A percentile compares a stretch with the other conserved stretches of the same genome.
These are phyloP conservation scores for Phytophthora idaei DNA, from an alignment of 352 stramenopile genomes.

Conservation along the genomic window DNA sequence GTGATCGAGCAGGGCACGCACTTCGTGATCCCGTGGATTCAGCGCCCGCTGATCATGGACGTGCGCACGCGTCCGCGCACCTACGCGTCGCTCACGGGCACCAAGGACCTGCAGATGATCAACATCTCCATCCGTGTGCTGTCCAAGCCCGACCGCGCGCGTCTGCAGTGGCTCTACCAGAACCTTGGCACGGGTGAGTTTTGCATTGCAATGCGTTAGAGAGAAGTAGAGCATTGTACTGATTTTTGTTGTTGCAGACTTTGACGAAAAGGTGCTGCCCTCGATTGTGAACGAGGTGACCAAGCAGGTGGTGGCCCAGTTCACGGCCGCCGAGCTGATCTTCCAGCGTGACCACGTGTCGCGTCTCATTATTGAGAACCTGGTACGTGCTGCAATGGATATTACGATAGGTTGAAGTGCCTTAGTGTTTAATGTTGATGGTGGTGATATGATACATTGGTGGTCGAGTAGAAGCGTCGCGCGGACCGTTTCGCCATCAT, in stretches of 20 bases:
- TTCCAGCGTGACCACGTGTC: conserved; percentile 99
- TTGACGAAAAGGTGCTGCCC: conserved; percentile 97
- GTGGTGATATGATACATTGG: conserved; percentile 2
- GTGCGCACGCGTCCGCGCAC: conserved; percentile 94
- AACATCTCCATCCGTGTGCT: conserved; percentile 99
- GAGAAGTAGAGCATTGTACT: neutral
- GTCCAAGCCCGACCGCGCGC: conserved; percentile 93
- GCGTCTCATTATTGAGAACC: conserved; percentile 93
- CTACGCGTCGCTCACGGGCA: conserved; percentile 91
- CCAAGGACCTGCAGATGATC: conserved; percentile 99
- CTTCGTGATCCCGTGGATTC: conserved; percentile 98
- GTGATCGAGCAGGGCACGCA: conserved; percentile 95
- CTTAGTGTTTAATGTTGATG: conserved; percentile 12
- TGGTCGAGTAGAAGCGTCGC: conserved; percentile 67
- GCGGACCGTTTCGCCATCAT: conserved; percentile 93
- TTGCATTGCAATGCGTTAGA: neutral
- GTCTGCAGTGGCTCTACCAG: conserved; percentile 97
- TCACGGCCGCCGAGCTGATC: conserved; percentile 98
- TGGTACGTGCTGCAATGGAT: conserved; percentile 67
- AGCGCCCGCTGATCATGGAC: conserved; percentile 96
- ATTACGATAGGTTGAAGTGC: neutral
- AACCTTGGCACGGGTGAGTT: conserved; percentile 90
- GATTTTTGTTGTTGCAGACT: conserved; percentile 76
- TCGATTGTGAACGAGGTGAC: conserved; percentile 99
- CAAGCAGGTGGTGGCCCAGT: conserved; percentile 99